These are phyloP conservation scores for Azolla pinnata DNA, from an alignment of 75 land plant genomes.

Conservation along the genomic window DNA sequence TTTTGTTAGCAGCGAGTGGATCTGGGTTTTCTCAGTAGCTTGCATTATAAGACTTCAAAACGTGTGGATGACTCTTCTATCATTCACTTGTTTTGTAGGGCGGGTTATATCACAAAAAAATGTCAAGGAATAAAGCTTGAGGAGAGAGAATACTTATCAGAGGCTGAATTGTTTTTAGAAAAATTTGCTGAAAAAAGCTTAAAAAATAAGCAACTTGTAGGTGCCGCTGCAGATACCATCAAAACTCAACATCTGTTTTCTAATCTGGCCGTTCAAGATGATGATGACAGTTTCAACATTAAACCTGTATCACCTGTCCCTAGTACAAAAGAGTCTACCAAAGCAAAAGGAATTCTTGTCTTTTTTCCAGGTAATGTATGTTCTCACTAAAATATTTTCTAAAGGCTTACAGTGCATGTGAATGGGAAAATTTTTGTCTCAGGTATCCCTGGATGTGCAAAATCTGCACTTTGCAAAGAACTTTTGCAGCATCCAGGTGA, in stretches of 20 bases:
- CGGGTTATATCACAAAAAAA: constrained; percentile 58
- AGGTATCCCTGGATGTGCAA: constrained; percentile 99
- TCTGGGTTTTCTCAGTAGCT: too few species aligned
- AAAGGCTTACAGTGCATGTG: too few species aligned
- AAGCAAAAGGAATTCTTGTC: constrained; percentile 70
- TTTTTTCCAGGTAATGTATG: constrained; percentile 90
- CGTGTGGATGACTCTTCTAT: too few species aligned
- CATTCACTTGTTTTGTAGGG: constrained; percentile 73
- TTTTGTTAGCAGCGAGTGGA: too few species aligned
- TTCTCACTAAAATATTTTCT: too few species aligned
- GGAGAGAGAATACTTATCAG: constrained; percentile 56
- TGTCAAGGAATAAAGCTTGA: constrained; percentile 43
- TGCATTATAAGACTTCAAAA: too few species aligned
- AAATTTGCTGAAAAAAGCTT: constrained; percentile 72
- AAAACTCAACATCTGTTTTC: constrained; percentile 66
- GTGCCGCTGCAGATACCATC: constrained; percentile 72
- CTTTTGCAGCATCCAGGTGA: constrained; percentile 31
- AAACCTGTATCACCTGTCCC: constrained; percentile 27
- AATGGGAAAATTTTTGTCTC: constrained; percentile 13
- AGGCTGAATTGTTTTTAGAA: constrained; percentile 95
- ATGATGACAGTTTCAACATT: constrained; percentile 38
- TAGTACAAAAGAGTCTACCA: constrained; percentile 7
- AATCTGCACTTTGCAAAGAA: constrained; percentile 90
- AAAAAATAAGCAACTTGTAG: constrained; percentile 65
- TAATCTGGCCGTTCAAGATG: constrained; percentile 49